These are phyloP conservation scores for Glycine tomentella DNA, from an alignment of 306 rosid species.

Conservation along the genomic window DNA sequence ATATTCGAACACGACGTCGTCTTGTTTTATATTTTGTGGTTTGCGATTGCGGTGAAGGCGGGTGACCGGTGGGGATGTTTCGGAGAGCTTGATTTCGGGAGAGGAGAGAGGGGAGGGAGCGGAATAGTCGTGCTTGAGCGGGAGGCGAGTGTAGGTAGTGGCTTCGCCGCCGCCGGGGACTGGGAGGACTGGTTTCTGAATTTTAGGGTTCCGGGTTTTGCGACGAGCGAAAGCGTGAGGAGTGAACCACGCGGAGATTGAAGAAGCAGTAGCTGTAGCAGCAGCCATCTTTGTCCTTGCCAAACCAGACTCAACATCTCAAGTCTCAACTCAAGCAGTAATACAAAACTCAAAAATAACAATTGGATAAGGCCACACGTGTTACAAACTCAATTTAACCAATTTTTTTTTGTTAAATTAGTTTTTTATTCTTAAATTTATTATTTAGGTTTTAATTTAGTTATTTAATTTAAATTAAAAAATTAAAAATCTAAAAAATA, in stretches of 20 bases:
- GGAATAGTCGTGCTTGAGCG: conserved; percentile 76
- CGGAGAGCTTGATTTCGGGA: conserved; percentile 78
- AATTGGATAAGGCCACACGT: too few relatives aligned
- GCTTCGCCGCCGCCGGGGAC: conserved; percentile 73
- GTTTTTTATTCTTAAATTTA: too few relatives aligned
- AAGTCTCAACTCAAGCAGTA: too few relatives aligned
- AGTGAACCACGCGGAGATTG: conserved; percentile 59
- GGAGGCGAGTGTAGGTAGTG: conserved; percentile 86
- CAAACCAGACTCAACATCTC: background rate
- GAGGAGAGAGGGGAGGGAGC: conserved; percentile 49
- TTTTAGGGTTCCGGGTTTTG: conserved; percentile 44
- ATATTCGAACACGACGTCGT: conserved; percentile 12
- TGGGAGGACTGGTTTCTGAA: conserved; percentile 37
- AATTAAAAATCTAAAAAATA: too few relatives aligned
- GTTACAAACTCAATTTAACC: too few relatives aligned
- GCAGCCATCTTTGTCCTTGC: conserved; percentile 54
- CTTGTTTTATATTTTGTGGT: background rate
- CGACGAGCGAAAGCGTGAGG: conserved; percentile 64
- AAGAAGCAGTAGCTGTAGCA: conserved; percentile 6
- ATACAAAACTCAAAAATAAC: too few relatives aligned
- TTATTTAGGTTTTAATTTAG: too few relatives aligned
- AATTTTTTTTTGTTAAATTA: too few relatives aligned
- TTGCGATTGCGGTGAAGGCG: conserved; percentile 39
- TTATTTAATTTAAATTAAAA: too few relatives aligned
- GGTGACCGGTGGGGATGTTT: conserved; percentile 51